Percentiles rank a stretch among this genome's conserved stretches.
Conservation (phyloP, 1,284 basidiomycete species). For the Fomitiporia mediterranea region DNA sequence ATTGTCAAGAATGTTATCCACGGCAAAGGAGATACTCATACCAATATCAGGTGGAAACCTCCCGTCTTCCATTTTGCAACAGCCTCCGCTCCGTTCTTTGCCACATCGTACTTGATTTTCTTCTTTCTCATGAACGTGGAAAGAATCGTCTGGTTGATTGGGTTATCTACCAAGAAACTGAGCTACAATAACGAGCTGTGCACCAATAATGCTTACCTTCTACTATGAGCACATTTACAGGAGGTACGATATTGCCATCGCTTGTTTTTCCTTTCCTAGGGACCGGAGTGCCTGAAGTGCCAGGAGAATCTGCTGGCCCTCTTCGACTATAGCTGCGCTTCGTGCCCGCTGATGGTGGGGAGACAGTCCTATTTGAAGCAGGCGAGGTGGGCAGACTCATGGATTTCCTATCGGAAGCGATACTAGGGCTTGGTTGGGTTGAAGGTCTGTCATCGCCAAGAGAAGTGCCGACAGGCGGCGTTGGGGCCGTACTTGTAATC, state of each 20-base stretch:
- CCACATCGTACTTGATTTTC: conserved; percentile 93
- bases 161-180: conserved; percentile 69
- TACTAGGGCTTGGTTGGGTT: neutral
- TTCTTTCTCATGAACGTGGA: conserved; percentile 96
- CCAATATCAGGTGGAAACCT: conserved; percentile 93
- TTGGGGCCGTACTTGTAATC: neutral
- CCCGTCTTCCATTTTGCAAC: conserved; percentile 95
- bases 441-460: neutral
- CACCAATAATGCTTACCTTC: conserved; percentile 56
- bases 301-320: conserved; percentile 21
- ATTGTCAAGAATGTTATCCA: conserved; percentile 12
- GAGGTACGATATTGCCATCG: conserved; percentile 74
- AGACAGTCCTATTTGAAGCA: neutral
- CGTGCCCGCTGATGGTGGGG: neutral
- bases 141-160: conserved; percentile 96
- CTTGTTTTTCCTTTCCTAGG: conserved; percentile 28
- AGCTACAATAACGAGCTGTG: neutral
- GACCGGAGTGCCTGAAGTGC: conserved; percentile 21
- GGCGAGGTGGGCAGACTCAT: conserved; percentile 12
- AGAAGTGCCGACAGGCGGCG: neutral
- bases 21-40: conserved; percentile 36
- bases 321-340: conserved; percentile 1
- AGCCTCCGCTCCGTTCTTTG: conserved; percentile 93
- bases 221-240: conserved; percentile 93
- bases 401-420: conserved; percentile 5